Evolutionary conservation across 805 yeast species (phyloP).

Genomic region (Starmerella stellata): DNA sequence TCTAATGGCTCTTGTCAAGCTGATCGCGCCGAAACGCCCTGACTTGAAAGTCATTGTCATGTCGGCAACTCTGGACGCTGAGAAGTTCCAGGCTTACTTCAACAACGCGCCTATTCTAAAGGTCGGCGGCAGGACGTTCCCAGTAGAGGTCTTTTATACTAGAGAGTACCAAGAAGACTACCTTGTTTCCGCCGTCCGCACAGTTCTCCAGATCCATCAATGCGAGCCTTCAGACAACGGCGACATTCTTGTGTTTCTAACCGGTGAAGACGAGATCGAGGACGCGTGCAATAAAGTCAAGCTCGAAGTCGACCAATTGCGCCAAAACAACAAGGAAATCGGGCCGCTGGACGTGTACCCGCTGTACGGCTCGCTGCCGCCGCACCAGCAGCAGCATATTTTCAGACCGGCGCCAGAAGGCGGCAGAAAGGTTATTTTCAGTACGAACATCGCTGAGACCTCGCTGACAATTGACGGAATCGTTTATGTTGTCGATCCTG

Average conservation of each 20-base stretch:
- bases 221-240: conserved; percentile 19
- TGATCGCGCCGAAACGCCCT: conserved; percentile 58
- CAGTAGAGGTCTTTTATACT: conserved; percentile 91
- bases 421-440: conserved; percentile 83
- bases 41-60: conserved; percentile 83
- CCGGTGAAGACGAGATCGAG: conserved; percentile 80
- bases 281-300: conserved; percentile 83
- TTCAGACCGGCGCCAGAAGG: conserved; percentile 84
- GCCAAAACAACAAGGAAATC: conserved; percentile 62
- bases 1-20: conserved; percentile 81
- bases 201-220: conserved; percentile 91
- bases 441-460: conserved; percentile 95
- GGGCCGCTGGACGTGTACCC: conserved; percentile 88
- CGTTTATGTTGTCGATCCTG: conserved; percentile 94
- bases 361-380: conserved; percentile 89
- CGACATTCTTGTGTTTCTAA: conserved; percentile 15
- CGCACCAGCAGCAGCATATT: conserved; percentile 82
- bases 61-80: conserved; percentile 97
- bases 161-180: conserved; percentile 94
- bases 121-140: conserved; percentile 95
- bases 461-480: conserved; percentile 95
- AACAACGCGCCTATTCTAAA: conserved; percentile 83
- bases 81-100: conserved; percentile 81
- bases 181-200: conserved; percentile 83
- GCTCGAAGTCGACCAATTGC: conserved; percentile 72